Percentiles rank a stretch among this genome's conserved stretches.
These are phyloP conservation scores for Monosporascus cannonballus DNA, from an alignment of 2,329 filamentous ascomycete genomes.

Conservation along the genomic window DNA sequence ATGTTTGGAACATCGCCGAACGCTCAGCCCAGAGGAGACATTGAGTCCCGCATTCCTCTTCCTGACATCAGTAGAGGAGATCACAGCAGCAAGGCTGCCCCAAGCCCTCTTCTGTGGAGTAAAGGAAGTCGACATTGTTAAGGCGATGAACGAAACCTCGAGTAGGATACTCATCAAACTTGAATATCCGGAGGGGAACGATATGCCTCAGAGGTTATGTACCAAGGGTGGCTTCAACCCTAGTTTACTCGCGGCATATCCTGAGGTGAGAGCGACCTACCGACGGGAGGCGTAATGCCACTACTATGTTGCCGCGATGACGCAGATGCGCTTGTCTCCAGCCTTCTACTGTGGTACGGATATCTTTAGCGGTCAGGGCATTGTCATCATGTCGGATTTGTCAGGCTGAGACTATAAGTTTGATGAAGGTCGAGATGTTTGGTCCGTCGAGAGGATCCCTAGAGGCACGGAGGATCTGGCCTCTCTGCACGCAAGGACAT, in stretches of 20 bases:
- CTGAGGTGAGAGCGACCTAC: constrained; percentile 4
- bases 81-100: constrained; percentile 7
- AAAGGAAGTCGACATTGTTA: constrained; percentile 4
- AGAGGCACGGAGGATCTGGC: constrained; percentile 23
- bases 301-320: constrained; percentile 2
- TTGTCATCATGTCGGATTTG: constrained; percentile 10
- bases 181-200: constrained; percentile 2
- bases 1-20: no score
- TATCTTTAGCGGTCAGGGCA: constrained; percentile 3
- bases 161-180: constrained; percentile 7
- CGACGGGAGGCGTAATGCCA: constrained; percentile 9
- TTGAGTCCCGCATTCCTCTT: not conserved
- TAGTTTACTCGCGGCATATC: constrained; percentile 3
- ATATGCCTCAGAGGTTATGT: constrained; percentile 5
- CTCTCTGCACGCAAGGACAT: constrained; percentile 17
- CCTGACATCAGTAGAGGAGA: constrained; percentile 2
- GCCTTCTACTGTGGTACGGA: not conserved
- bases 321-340: constrained; percentile 1
- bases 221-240: constrained; percentile 12
- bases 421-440: constrained; percentile 3
- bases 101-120: constrained; percentile 5
- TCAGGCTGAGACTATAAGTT: constrained; percentile 3
- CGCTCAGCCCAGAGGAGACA: no score
- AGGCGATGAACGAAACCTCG: constrained; percentile 3
- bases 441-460: constrained; percentile 8